Conservation (phyloP, 768 basidiomycete genomes). For the Heimioporus sp. region DNA sequence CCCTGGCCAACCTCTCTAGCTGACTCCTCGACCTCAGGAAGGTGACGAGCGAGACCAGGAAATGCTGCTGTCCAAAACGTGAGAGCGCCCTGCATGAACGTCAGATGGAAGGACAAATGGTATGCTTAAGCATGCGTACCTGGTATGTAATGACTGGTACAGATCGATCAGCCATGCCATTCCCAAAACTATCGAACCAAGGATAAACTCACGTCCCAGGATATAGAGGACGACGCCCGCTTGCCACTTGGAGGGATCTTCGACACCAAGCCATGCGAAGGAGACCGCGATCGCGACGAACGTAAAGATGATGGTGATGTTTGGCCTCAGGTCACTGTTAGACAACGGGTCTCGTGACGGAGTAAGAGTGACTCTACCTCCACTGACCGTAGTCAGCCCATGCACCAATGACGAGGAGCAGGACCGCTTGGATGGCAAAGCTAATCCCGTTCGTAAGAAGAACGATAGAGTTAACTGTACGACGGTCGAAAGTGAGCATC, state of each 20-base stretch:
- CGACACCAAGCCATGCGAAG: constrained; percentile 77
- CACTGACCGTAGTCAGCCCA: constrained; percentile 84
- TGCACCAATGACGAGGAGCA: constrained; percentile 65
- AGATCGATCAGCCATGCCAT: background rate
- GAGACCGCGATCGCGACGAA: constrained; percentile 62
- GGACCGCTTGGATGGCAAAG: constrained; percentile 70
- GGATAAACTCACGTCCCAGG: constrained; percentile 49
- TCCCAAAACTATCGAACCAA: background rate
- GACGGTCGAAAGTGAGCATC: background rate
- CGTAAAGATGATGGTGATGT: constrained; percentile 76
- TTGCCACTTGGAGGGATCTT: constrained; percentile 61
- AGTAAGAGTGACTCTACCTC: constrained; percentile 43
- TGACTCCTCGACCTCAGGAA: constrained; percentile 65
- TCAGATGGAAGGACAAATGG: background rate
- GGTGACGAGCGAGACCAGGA: constrained; percentile 67
- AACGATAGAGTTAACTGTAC: constrained; percentile 71
- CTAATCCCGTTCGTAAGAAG: constrained; percentile 78
- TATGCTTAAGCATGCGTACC: constrained; percentile 27
- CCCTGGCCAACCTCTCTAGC: constrained; percentile 37
- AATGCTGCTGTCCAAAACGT: constrained; percentile 88
- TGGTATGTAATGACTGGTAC: constrained; percentile 68
- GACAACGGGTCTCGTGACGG: background rate
- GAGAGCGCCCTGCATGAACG: constrained; percentile 47
- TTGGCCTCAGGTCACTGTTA: constrained; percentile 46
- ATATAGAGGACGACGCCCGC: constrained; percentile 61